Evolutionary conservation across 371 early-diverging fungal genomes (phyloP).

Genomic region (Mucor indicus): DNA sequence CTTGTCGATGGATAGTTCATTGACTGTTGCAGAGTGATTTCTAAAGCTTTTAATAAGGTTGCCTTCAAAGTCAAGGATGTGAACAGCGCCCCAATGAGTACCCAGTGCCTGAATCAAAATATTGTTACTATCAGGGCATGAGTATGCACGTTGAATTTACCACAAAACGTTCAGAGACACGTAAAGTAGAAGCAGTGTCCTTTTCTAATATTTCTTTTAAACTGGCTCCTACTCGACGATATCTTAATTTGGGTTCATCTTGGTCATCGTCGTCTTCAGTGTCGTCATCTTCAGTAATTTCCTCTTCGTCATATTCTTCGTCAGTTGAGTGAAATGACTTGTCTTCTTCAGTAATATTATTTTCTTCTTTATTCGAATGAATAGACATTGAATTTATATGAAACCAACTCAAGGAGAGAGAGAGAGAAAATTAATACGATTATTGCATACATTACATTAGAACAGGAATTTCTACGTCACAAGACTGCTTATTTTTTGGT

Average conservation of each 20-base stretch:
- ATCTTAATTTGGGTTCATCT: constrained; percentile 88
- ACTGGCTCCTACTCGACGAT: constrained; percentile 77
- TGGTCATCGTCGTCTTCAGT: constrained; percentile 58
- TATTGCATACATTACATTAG: too few relatives aligned
- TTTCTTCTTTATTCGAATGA: constrained; percentile 2
- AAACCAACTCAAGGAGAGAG: not conserved
- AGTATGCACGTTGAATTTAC: constrained; percentile 32
- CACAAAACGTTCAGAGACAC: constrained; percentile 80
- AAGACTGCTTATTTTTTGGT: not conserved
- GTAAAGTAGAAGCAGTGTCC: constrained; percentile 80
- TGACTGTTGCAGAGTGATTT: constrained; percentile 81
- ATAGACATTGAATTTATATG: not conserved
- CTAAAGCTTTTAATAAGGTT: constrained; percentile 79
- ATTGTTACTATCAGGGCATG: too few relatives aligned
- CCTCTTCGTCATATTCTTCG: constrained; percentile 19
- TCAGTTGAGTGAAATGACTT: constrained; percentile 13
- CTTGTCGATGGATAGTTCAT: constrained; percentile 78
- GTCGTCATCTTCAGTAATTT: constrained; percentile 42
- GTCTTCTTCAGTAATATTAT: not conserved
- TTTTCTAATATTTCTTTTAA: constrained; percentile 75
- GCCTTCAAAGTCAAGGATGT: constrained; percentile 91
- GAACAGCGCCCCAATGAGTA: constrained; percentile 91
- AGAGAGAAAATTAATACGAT: not conserved
- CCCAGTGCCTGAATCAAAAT: constrained; percentile 70
- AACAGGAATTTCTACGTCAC: not conserved